Base-by-base conservation (phyloP, 495 filamentous ascomycete genomes). In the Diplogelasinospora grovesii region DNA sequence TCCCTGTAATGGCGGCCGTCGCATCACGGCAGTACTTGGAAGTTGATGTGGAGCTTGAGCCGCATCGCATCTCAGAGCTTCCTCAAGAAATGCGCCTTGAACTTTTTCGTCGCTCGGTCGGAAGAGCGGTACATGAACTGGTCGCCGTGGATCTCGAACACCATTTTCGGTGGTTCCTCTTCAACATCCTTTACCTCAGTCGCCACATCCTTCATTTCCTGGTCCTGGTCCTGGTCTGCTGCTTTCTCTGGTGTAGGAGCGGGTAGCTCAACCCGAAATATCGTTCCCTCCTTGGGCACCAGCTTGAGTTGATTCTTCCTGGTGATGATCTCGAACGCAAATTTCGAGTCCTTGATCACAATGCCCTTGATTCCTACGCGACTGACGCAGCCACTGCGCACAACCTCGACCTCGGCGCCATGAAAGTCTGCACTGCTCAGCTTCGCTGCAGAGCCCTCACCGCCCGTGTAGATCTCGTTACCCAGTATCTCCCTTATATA, bases 61-160 rank as follows among this genome's bases (percentile, higher is more conserved):
- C n/a, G 14, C n/a, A 18, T 24, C 25, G 19, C 15, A 16, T 20
- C 26, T 44, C 57, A 93, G 13, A 93, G 58, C 51, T 82, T 80
- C 27, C 77, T 73, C 13, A 82, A 62, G 44, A 81, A 84, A 50
- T 81, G 80, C 51, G 66, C 65, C 63, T 92, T 95, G 63, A 94
- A 90, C 63, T 96, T 95, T 68, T 82, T 90, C 47, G 82, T 89
- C 22, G 84, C 86, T 24, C 92, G 69, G 53, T 96, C 89, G 5
- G 83, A 80, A 8, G 90, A 78, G 21, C 86, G 74, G 50, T 79
- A 82, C 70, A 84, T 73, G 54, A 97, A 92, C 50, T 90, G 85
- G 44, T 82, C 82, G 11, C 92, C 92, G 49, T 89, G 81, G 1
- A 97, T 65, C 61, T 97, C 89, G 50, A 96, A 94, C 3, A 83